These are phyloP conservation scores for Shiraia sp. DNA, from an alignment of 2,329 filamentous ascomycete species.

Conservation along the genomic window DNA sequence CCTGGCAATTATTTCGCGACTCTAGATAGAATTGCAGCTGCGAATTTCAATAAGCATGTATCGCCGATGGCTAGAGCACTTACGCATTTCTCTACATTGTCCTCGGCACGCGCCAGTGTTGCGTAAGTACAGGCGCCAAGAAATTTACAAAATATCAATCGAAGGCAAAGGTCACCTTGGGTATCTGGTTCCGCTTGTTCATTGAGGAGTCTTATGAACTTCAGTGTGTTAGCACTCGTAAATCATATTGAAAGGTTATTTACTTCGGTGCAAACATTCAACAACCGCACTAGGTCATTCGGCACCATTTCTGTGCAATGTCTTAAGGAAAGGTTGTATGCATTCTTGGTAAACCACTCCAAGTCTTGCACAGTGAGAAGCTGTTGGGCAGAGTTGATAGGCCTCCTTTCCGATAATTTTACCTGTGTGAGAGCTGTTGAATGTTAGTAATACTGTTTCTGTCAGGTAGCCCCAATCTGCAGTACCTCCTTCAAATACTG, in stretches of 20 bases:
- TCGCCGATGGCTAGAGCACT: conserved; percentile 19
- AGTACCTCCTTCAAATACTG: conserved; percentile 57
- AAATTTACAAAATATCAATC: conserved; percentile 72
- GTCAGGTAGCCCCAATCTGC: not conserved
- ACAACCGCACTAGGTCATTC: conserved; percentile 58
- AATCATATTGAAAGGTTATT: not conserved
- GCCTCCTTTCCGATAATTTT: conserved; percentile 48
- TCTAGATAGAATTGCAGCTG: conserved; percentile 65
- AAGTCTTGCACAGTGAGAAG: conserved; percentile 67
- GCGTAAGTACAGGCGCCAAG: conserved; percentile 56
- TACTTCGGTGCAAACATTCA: conserved; percentile 51
- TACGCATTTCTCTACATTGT: conserved; percentile 46
- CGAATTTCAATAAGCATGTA: conserved; percentile 34
- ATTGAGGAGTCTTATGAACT: conserved; percentile 49
- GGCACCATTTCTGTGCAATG: conserved; percentile 63
- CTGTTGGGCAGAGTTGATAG: conserved; percentile 47
- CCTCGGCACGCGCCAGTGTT: conserved; percentile 53
- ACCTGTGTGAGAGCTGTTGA: conserved; percentile 50
- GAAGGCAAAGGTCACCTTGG: conserved; percentile 58
- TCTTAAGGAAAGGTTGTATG: conserved; percentile 76
- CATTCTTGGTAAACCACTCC: conserved; percentile 81
- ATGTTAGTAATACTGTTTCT: conserved; percentile 41
- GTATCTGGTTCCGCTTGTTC: conserved; percentile 24
- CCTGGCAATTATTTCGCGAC: conserved; percentile 63
- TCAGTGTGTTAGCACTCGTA: conserved; percentile 3